Conservation (phyloP, 2,329 filamentous ascomycete species). For the Colletotrichum sp. region DNA sequence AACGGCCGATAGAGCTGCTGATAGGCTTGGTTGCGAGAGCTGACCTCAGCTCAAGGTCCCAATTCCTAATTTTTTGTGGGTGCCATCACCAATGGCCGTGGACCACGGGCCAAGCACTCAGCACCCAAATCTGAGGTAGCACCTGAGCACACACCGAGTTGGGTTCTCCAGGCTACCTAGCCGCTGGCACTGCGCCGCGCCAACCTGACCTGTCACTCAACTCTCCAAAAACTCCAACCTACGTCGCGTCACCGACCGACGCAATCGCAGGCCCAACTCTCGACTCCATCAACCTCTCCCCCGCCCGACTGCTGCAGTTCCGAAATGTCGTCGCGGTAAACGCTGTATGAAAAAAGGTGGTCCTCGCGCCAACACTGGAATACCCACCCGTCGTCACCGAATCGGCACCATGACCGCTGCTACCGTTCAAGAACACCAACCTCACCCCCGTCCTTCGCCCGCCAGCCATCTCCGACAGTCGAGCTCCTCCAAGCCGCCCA, state of each 20-base stretch:
- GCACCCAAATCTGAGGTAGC: background rate
- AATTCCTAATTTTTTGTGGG: slow-evolving; percentile 15
- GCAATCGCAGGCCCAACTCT: slow-evolving; percentile 1
- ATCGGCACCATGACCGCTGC: slow-evolving; percentile 16
- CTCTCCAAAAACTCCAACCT: slow-evolving; percentile 16
- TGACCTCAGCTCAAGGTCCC: slow-evolving; percentile 12
- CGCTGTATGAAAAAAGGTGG: background rate
- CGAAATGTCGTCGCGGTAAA: slow-evolving; percentile 18
- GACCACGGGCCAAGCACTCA: background rate
- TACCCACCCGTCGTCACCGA: background rate
- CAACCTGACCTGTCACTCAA: slow-evolving; percentile 11
- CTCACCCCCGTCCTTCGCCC: slow-evolving; percentile 1
- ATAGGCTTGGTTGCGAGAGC: slow-evolving; percentile 10
- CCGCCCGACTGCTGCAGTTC: background rate
- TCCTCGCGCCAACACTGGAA: background rate
- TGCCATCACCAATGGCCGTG: background rate
- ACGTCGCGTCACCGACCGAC: slow-evolving; percentile 9
- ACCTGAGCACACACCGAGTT: background rate
- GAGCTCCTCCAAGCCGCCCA: slow-evolving; percentile 12
- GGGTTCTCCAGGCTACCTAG: background rate
- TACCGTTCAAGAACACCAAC: slow-evolving; percentile 8
- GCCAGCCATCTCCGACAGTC: slow-evolving; percentile 13
- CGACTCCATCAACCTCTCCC: slow-evolving; percentile 2
- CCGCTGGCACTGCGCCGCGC: background rate
- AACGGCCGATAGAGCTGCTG: background rate